A percentile compares a stretch with the other conserved stretches of the same genome.
Conservation (phyloP, 169 alveolate genomes). For the Plasmodium cynomolgi region DNA sequence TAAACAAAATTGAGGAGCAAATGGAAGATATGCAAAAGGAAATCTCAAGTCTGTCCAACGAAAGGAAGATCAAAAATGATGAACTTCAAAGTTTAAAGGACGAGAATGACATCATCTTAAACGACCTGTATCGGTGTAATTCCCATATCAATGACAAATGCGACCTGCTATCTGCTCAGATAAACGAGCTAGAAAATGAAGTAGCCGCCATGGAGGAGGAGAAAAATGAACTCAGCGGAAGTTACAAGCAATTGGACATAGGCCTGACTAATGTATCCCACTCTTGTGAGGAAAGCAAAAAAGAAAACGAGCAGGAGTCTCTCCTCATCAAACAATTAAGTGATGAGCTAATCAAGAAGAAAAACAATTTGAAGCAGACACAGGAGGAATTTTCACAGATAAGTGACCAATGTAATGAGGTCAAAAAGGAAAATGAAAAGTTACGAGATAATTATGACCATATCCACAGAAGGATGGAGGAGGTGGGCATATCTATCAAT, state of each 20-base stretch:
- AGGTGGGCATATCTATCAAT: not conserved
- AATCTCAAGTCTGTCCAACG: conserved; percentile 2
- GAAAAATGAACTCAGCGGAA: conserved; percentile 9
- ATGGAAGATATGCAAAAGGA: not conserved
- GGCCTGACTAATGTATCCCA: conserved; percentile 5
- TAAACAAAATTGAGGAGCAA: conserved; percentile 26
- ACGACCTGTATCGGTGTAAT: conserved; percentile 7
- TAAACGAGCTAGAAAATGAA: conserved; percentile 26
- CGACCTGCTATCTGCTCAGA: not conserved
- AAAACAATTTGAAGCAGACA: conserved; percentile 33
- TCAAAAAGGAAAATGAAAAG: conserved; percentile 5
- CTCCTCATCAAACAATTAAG: conserved; percentile 23
- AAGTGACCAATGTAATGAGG: conserved; percentile 13
- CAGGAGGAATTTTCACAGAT: conserved; percentile 29
- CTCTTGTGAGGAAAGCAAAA: conserved; percentile 24
- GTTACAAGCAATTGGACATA: conserved; percentile 10
- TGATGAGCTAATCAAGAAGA: conserved; percentile 14
- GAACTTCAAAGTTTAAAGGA: conserved; percentile 6
- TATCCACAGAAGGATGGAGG: conserved; percentile 23
- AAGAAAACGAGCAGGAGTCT: conserved; percentile 48
- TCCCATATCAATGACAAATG: conserved; percentile 23
- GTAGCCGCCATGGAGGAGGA: conserved; percentile 3
- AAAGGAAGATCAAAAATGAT: conserved; percentile 19
- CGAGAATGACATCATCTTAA: conserved; percentile 1
- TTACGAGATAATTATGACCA: not conserved